phyloP scores from a whole-genome alignment of 2,329 filamentous ascomycete genomes.

The Monosporascus sp. region DNA sequence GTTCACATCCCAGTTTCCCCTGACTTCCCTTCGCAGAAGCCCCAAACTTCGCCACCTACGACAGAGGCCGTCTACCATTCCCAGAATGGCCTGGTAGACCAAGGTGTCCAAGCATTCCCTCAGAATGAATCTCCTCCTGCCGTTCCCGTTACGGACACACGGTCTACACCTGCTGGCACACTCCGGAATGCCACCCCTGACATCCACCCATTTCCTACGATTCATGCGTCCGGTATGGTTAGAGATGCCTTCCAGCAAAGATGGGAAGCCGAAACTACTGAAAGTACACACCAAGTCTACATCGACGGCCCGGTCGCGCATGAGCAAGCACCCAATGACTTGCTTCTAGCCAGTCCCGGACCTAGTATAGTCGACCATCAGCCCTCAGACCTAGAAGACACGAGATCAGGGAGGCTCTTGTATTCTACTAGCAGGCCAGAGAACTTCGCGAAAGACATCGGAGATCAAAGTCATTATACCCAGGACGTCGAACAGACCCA shows the following conservation, averaged over 20 bases:
- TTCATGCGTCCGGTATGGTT: not conserved
- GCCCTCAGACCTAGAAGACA: not conserved
- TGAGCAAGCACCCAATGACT: not conserved
- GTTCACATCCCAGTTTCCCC: slow-evolving; percentile 4
- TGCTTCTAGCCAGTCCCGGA: not conserved
- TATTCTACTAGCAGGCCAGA: not conserved
- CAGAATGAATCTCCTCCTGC: slow-evolving; percentile 5
- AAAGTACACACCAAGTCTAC: slow-evolving; percentile 4
- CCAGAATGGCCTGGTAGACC: slow-evolving; percentile 10
- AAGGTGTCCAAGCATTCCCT: slow-evolving; percentile 10
- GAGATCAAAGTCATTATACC: not conserved
- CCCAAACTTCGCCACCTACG: not conserved
- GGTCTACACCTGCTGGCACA: not conserved
- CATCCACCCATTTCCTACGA: slow-evolving; percentile 5
- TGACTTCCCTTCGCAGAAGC: not conserved
- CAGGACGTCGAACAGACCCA: slow-evolving; percentile 5
- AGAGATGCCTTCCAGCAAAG: slow-evolving; percentile 2
- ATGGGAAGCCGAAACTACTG: slow-evolving; percentile 5
- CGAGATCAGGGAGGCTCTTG: not conserved
- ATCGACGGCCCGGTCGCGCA: not conserved
- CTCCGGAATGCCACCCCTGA: slow-evolving; percentile 1
- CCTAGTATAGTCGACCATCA: not conserved
- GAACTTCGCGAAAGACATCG: not conserved
- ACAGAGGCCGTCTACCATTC: slow-evolving; percentile 2
- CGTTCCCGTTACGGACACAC: not conserved